phyloP scores from a whole-genome alignment of 2,329 filamentous ascomycete species.

The Cytospora mali region DNA sequence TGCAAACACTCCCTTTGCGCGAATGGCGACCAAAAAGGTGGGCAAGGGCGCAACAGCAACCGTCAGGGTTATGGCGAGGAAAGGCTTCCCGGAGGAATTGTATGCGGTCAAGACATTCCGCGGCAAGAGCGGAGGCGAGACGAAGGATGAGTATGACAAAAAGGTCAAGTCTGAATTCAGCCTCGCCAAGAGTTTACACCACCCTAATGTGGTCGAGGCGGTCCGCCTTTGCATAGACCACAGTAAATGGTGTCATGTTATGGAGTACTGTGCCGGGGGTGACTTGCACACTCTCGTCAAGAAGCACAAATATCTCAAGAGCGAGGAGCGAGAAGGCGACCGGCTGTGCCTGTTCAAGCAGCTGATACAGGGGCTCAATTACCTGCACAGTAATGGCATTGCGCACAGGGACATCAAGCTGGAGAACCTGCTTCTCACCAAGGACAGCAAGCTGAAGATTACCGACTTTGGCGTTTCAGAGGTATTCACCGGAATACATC shows the following conservation, averaged over 20 bases:
- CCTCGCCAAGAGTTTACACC: constrained; percentile 81
- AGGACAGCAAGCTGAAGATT: constrained; percentile 82
- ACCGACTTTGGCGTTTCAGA: constrained; percentile 91
- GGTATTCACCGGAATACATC: constrained; percentile 81
- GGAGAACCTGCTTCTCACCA: constrained; percentile 80
- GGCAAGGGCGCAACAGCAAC: constrained; percentile 83
- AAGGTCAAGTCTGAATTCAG: constrained; percentile 92
- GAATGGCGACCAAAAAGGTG: constrained; percentile 72
- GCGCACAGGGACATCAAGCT: constrained; percentile 91
- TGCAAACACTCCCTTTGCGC: constrained; percentile 51
- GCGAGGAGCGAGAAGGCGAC: constrained; percentile 66
- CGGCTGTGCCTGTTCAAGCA: constrained; percentile 89
- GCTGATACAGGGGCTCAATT: constrained; percentile 77
- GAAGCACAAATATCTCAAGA: constrained; percentile 64
- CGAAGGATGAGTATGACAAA: constrained; percentile 74
- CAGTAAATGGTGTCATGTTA: constrained; percentile 84
- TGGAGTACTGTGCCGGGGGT: constrained; percentile 86
- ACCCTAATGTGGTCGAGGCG: constrained; percentile 86
- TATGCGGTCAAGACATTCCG: constrained; percentile 91
- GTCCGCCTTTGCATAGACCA: constrained; percentile 74
- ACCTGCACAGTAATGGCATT: constrained; percentile 81
- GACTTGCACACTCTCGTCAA: constrained; percentile 78
- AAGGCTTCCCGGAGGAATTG: constrained; percentile 64
- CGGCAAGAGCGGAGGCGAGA: constrained; percentile 69
- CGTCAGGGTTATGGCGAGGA: constrained; percentile 78